A percentile compares a stretch with the other conserved stretches of the same genome.
phyloP scores from a whole-genome alignment of 2,329 filamentous ascomycete species.

The Aspergillus luchuensis region DNA sequence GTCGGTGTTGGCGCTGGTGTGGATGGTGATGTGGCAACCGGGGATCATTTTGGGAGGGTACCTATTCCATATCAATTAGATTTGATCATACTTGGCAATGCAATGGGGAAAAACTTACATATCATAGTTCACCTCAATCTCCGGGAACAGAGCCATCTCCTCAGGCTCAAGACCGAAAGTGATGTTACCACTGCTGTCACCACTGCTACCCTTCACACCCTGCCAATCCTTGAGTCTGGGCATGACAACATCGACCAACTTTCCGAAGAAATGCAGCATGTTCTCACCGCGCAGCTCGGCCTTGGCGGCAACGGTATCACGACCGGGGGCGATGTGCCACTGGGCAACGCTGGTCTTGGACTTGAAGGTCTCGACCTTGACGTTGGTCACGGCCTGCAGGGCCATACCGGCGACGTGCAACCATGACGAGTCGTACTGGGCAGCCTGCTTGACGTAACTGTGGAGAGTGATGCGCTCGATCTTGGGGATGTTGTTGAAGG shows the following conservation, averaged over 20 bases:
- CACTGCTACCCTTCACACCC: slow-evolving; percentile 73
- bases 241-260: slow-evolving; percentile 84
- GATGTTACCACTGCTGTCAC: slow-evolving; percentile 87
- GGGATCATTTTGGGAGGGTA: slow-evolving; percentile 76
- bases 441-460: slow-evolving; percentile 68
- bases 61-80: slow-evolving; percentile 36
- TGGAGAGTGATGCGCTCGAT: slow-evolving; percentile 81
- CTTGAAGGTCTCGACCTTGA: slow-evolving; percentile 69
- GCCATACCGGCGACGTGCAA: slow-evolving; percentile 82
- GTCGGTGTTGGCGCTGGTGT: slow-evolving; percentile 83
- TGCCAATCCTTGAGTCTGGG: slow-evolving; percentile 96
- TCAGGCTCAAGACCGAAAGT: slow-evolving; percentile 76
- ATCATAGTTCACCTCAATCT: slow-evolving; percentile 93
- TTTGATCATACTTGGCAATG: not conserved
- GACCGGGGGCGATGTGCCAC: slow-evolving; percentile 73
- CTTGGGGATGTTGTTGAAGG: slow-evolving; percentile 82
- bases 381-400: slow-evolving; percentile 81
- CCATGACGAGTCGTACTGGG: slow-evolving; percentile 69
- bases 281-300: slow-evolving; percentile 74
- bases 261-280: slow-evolving; percentile 88
- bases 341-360: slow-evolving; percentile 70
- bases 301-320: slow-evolving; percentile 71
- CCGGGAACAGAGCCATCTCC: slow-evolving; percentile 81
- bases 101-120: slow-evolving; percentile 59
- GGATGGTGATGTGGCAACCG: slow-evolving; percentile 78